Evolutionary conservation across 192 early-diverging fungal genomes (phyloP), one percentile per base, ranked within the genome.

Genomic region (Coemansia sp.): DNA sequence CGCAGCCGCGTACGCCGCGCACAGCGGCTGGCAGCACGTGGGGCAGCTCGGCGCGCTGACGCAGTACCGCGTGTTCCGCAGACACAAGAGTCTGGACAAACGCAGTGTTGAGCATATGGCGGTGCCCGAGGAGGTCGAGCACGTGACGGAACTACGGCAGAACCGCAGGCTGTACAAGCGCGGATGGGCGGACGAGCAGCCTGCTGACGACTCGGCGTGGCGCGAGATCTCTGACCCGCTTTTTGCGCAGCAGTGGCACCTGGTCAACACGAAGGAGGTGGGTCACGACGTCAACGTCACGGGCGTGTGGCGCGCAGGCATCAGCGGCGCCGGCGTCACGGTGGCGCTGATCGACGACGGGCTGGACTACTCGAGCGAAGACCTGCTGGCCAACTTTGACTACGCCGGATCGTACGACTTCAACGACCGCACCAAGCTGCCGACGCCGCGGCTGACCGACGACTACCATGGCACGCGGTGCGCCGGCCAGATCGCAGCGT

Each of bases 321-420:
- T 96, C 48, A 95, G 91, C 18, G 97, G 97, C 24, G 80, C 90
- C 23, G 86, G 86, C 33, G 85, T 91, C 0, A 86, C 88, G 5
- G 97, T 98, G 4, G 91, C 87, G 15, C 89, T 99, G 50, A 84
- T 99, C 33, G 97, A 99, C 64, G 97, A 99, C 69, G 97, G 97
- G 1, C 71, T 99, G 44, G 95, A 99, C 68, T 88, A 87, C 53
- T 80, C 83, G 4, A 85, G 84, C 66, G 82, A 89, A 15, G 97
- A 99, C 63, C 67, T 99, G 38, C 73, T 81, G 38, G 85, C 81
- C 43, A 94, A 93, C 80, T 97, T 94, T 85, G 93, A 92, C 66
- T 87, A 83, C 8, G 84, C 76, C 43, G 95, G 94, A 4, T 99
- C 97, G 0, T 94, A 93, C 64, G 97, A 99, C 70, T 99, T 90